These are phyloP conservation scores for Bipolaris zeicola DNA, from an alignment of 2,329 filamentous ascomycete genomes.

Conservation along the genomic window DNA sequence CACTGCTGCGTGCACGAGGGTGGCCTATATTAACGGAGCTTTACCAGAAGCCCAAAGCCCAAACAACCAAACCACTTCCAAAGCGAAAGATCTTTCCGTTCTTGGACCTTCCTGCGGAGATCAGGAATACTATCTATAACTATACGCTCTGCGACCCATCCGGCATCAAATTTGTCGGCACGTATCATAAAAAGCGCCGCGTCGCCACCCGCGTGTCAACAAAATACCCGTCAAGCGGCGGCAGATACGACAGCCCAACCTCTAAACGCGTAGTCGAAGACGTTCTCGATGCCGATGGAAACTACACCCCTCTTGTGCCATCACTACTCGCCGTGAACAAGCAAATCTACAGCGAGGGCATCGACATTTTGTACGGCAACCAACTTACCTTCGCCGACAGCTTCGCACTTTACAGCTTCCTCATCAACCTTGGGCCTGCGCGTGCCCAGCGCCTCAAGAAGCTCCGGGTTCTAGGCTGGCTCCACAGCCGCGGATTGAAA, in stretches of 20 bases:
- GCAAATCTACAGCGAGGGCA: slow-evolving; percentile 37
- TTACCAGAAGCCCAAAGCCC: slow-evolving; percentile 31
- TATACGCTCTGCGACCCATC: slow-evolving; percentile 34
- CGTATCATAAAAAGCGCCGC: slow-evolving; percentile 37
- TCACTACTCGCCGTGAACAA: slow-evolving; percentile 37
- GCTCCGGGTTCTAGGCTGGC: slow-evolving; percentile 36
- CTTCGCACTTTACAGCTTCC: slow-evolving; percentile 38
- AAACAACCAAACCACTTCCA: slow-evolving; percentile 25
- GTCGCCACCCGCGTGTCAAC: slow-evolving; percentile 29
- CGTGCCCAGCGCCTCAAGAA: slow-evolving; percentile 30
- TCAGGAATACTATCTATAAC: slow-evolving; percentile 43
- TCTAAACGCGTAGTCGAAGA: not conserved
- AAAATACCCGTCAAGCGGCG: not conserved
- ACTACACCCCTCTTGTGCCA: slow-evolving; percentile 21
- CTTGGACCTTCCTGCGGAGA: slow-evolving; percentile 42
- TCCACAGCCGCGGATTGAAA: slow-evolving; percentile 29
- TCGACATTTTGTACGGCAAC: slow-evolving; percentile 38
- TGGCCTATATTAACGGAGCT: not conserved
- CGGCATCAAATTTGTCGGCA: slow-evolving; percentile 34
- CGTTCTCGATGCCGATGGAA: too few relatives aligned
- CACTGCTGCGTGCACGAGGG: not conserved
- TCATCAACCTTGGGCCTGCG: slow-evolving; percentile 38
- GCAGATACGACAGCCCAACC: not conserved
- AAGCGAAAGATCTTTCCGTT: slow-evolving; percentile 45
- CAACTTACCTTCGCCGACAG: slow-evolving; percentile 36